phyloP scores from a whole-genome alignment of 345 rosid genomes.

The Boechera divaricarpa region DNA sequence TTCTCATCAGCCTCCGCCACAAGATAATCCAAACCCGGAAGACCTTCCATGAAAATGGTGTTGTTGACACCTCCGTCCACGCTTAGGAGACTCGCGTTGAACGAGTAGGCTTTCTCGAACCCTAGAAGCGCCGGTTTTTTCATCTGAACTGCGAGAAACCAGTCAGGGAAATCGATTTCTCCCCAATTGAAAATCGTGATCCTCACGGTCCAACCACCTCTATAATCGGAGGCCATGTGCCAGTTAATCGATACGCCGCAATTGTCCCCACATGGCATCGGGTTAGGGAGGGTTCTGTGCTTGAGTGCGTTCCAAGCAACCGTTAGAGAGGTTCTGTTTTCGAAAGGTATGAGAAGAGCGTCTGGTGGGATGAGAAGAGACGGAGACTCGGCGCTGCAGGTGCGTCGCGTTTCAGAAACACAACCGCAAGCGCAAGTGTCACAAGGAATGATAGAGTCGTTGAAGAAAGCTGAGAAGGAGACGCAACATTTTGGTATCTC shows the following conservation, averaged over 20 bases:
- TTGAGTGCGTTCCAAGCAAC: constrained; percentile 83
- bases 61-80: constrained; percentile 56
- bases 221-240: constrained; percentile 79
- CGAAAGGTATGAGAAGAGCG: constrained; percentile 87
- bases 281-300: constrained; percentile 68
- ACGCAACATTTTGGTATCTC: constrained; percentile 85
- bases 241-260: constrained; percentile 96
- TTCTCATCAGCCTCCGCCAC: constrained; percentile 69
- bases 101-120: constrained; percentile 77
- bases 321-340: constrained; percentile 68
- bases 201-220: constrained; percentile 89
- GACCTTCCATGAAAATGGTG: constrained; percentile 84
- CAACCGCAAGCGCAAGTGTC: constrained; percentile 97
- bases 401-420: constrained; percentile 53
- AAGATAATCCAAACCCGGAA: constrained; percentile 72
- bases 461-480: constrained; percentile 88
- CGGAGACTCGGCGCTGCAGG: constrained; percentile 70
- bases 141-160: constrained; percentile 85
- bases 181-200: constrained; percentile 94
- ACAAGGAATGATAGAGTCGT: constrained; percentile 89
- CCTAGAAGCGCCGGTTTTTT: constrained; percentile 68
- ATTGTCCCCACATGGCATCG: constrained; percentile 88
- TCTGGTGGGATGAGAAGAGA: constrained; percentile 84
- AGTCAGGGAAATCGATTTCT: constrained; percentile 69
- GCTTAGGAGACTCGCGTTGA: constrained; percentile 62